Conservation (phyloP, 441 rosid genomes). For the Gossypium laxum region DNA sequence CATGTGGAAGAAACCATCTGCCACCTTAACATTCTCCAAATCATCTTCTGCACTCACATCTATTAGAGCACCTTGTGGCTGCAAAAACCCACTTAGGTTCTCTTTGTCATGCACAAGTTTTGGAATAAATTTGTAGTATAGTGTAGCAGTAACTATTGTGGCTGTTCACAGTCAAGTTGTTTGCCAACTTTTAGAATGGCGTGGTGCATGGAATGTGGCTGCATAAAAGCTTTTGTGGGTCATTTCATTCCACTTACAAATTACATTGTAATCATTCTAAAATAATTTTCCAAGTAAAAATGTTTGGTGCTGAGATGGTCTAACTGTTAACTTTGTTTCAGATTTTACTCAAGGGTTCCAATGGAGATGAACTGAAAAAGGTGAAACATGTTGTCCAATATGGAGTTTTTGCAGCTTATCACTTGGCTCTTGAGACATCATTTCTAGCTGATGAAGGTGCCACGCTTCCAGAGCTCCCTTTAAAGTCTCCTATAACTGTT, state of each 20-base stretch:
- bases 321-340: constrained; percentile 22
- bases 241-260: background rate
- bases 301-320: constrained; percentile 2
- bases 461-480: constrained; percentile 58
- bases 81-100: constrained; percentile 1
- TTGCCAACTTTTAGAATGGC: background rate
- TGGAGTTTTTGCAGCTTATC: constrained; percentile 78
- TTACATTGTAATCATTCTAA: background rate
- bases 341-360: constrained; percentile 66
- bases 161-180: constrained; percentile 8
- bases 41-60: background rate
- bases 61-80: background rate
- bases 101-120: constrained; percentile 7
- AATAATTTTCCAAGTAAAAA: background rate
- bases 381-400: constrained; percentile 70
- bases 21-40: background rate
- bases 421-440: constrained; percentile 68
- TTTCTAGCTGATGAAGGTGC: constrained; percentile 79
- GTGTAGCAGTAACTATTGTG: constrained; percentile 7
- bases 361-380: constrained; percentile 58
- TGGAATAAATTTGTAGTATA: constrained; percentile 2
- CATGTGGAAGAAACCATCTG: constrained; percentile 1
- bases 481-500: constrained; percentile 57
- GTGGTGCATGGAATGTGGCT: background rate
- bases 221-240: background rate